phyloP scores from a whole-genome alignment of 2,329 filamentous ascomycete species.

The Ambrosiella xylebori region DNA sequence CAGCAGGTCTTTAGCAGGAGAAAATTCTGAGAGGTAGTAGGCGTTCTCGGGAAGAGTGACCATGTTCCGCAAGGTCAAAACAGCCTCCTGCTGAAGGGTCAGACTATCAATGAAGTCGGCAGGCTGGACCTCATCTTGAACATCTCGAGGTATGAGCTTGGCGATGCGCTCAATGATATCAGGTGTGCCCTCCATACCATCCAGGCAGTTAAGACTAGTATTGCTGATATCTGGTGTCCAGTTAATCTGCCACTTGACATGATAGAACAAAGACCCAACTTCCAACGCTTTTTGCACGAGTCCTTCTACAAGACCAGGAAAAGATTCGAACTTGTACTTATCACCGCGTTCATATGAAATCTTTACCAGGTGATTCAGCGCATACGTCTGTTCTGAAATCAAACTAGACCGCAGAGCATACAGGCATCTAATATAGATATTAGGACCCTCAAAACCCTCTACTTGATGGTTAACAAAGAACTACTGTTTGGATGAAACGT shows the following conservation, averaged over 20 bases:
- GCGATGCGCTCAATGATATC: conserved; percentile 50
- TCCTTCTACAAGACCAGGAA: conserved; percentile 72
- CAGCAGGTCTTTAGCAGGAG: conserved; percentile 62
- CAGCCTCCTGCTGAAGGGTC: conserved; percentile 67
- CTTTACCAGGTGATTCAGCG: conserved; percentile 81
- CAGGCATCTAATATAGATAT: conserved; percentile 81
- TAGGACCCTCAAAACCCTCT: conserved; percentile 55
- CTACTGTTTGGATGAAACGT: not conserved
- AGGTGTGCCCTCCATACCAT: conserved; percentile 32
- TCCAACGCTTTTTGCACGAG: conserved; percentile 72
- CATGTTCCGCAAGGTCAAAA: conserved; percentile 86
- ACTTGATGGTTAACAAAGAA: not conserved
- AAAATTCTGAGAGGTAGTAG: conserved; percentile 56
- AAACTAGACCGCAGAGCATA: conserved; percentile 68
- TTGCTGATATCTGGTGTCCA: conserved; percentile 38
- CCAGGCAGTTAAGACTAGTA: conserved; percentile 29
- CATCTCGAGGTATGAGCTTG: conserved; percentile 38
- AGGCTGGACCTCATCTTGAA: conserved; percentile 55
- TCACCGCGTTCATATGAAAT: conserved; percentile 90
- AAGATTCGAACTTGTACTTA: conserved; percentile 88
- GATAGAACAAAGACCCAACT: conserved; percentile 61
- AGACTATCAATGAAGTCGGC: conserved; percentile 53
- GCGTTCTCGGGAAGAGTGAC: conserved; percentile 85
- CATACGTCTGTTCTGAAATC: conserved; percentile 74
- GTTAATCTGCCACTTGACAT: conserved; percentile 63